Evolutionary conservation across 176 grass and related monocot genomes (phyloP).

Genomic region (Hyparrhenia diplandra): DNA sequence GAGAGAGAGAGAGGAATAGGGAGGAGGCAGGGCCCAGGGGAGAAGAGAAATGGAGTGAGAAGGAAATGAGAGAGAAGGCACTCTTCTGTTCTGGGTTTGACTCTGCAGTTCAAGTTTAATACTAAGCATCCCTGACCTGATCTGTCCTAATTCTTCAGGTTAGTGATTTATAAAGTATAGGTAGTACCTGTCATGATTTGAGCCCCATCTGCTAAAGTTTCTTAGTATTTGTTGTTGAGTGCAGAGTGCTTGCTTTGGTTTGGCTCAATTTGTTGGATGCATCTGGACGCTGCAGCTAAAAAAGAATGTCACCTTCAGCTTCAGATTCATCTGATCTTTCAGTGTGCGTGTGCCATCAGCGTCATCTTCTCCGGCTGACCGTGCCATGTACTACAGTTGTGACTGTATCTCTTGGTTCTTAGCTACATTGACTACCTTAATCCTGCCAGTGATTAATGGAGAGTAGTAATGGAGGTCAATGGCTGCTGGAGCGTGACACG

Average conservation of each 20-base stretch:
- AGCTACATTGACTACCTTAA: background rate
- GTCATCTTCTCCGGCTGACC: background rate
- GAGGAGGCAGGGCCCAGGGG: no score
- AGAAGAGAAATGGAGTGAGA: background rate
- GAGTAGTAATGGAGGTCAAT: background rate
- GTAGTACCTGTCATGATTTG: background rate
- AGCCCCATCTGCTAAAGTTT: background rate
- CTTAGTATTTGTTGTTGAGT: background rate
- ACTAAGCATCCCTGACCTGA: no score
- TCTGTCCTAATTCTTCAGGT: slow-evolving; percentile 29
- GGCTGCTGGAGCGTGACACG: background rate
- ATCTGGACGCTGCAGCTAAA: background rate
- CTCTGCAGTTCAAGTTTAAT: slow-evolving; percentile 26
- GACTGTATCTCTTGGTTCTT: background rate
- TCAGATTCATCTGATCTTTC: background rate
- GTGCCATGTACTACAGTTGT: background rate
- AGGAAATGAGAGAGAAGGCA: background rate
- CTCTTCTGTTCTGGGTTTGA: slow-evolving; percentile 24
- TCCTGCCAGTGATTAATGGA: background rate
- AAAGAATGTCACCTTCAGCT: background rate
- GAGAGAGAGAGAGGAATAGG: background rate
- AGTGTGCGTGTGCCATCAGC: slow-evolving; percentile 17
- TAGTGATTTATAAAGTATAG: background rate
- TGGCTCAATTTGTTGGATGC: slow-evolving; percentile 10
- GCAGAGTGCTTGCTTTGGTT: slow-evolving; percentile 19